A percentile compares a stretch with the other conserved stretches of the same genome.
phyloP scores from a whole-genome alignment of 495 filamentous ascomycete species.

The Penicillium paxilli region DNA sequence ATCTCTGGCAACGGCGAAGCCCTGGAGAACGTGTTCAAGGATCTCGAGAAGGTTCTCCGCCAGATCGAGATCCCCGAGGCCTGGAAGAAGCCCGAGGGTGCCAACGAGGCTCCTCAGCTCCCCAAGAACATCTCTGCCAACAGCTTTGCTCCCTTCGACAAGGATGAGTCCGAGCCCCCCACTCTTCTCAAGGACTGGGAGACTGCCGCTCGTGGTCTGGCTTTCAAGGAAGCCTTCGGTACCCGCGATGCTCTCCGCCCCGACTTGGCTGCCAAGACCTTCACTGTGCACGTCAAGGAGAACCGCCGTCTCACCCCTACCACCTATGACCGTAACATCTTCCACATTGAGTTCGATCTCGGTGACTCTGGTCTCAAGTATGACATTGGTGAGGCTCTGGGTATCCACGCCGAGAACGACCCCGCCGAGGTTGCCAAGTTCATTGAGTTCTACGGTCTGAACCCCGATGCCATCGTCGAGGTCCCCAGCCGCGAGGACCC shows the following conservation, averaged over 20 bases:
- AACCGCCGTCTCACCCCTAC: conserved; percentile 86
- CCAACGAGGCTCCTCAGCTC: conserved; percentile 50
- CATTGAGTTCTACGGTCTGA: conserved; percentile 83
- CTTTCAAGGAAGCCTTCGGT: conserved; percentile 92
- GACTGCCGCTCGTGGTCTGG: conserved; percentile 79
- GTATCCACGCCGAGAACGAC: conserved; percentile 94
- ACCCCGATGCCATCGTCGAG: conserved; percentile 81
- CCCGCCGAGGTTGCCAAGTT: conserved; percentile 74
- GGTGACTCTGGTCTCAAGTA: conserved; percentile 88
- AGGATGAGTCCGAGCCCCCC: conserved; percentile 67
- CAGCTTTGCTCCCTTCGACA: conserved; percentile 82
- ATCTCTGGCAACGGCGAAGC: conserved; percentile 55
- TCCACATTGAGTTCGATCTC: conserved; percentile 99
- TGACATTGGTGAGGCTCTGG: conserved; percentile 97
- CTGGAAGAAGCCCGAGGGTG: conserved; percentile 70
- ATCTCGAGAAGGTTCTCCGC: conserved; percentile 68
- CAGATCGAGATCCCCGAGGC: conserved; percentile 71
- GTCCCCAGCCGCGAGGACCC: conserved; percentile 85
- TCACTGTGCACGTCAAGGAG: conserved; percentile 87
- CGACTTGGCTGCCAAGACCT: conserved; percentile 82
- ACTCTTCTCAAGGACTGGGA: conserved; percentile 72
- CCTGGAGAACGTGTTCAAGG: conserved; percentile 60
- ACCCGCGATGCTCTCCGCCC: conserved; percentile 75
- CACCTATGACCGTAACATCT: conserved; percentile 96
- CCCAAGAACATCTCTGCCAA: conserved; percentile 64